Base-by-base conservation (phyloP, 2,329 filamentous ascomycete genomes). In the Colletotrichum higginsianum region DNA sequence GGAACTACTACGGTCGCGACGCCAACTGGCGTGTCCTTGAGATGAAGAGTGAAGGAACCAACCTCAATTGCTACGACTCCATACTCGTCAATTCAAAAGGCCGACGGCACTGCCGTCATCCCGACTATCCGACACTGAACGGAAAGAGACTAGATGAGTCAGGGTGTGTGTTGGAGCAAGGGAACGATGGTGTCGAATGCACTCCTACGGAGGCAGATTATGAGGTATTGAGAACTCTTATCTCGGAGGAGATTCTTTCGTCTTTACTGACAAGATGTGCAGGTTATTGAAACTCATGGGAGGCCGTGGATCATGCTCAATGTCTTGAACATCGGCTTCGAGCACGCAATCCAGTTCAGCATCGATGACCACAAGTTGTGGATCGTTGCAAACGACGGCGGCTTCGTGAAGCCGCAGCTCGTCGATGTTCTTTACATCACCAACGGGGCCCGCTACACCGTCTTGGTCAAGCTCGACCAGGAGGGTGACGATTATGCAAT, bases 51-150 rank as follows among this genome's bases (percentile, higher is more conserved):
- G 66, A 68, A 35, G 66, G 66, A 1, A 68, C 61, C 0, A 68
- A 58, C 7, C n/a, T 68, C 12, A 58, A 68, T 8, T 92, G 90
- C 80, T 88, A 88, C 72, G 90, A 91, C 75, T 86, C 89, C 0
- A 81, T 92, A 12, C 79, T 92, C 11, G 82, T 92, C 53, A 92
- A 92, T 67, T 90, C 90, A 23, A 88, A 89, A 73, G 89, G 89
- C 3, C 81, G 83, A 1, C 85, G 89, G 0, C 80, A 86, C 58
- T 91, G 89, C 75, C 81, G 58, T 2, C 66, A 68, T 40, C 44
- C 60, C 46, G 23, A 58, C 18, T 64, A 47, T 9, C 8, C 21
- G 4, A 2, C 38, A 1, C 35, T 68, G 15, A 11, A 57, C 35
- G 66, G 66, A 0, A 49, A 52, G 9, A 53, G 2, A 3, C 38